A percentile compares a stretch with the other conserved stretches of the same genome.
phyloP scores from a whole-genome alignment of 129 eudicot species.

The Ambrosia artemisiifolia region DNA sequence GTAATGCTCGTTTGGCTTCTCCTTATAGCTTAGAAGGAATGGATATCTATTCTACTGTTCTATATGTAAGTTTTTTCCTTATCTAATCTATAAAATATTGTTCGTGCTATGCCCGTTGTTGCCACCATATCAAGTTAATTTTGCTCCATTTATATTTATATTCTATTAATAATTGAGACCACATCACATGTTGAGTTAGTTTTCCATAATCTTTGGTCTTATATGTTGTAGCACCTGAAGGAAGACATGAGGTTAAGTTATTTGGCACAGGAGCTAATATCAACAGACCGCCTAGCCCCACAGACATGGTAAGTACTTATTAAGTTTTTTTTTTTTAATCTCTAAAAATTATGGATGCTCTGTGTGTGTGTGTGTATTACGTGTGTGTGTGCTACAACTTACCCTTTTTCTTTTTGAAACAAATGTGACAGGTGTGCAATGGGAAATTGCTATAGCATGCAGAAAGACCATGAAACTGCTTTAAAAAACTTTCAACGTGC shows the following conservation, averaged over 20 bases:
- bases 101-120: constrained; percentile 1
- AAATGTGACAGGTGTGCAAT: constrained; percentile 82
- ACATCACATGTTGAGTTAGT: background rate
- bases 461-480: constrained; percentile 99
- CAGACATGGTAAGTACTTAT: constrained; percentile 72
- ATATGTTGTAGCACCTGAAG: constrained; percentile 71
- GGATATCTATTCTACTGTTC: constrained; percentile 90
- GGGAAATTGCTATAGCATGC: constrained; percentile 99
- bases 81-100: background rate
- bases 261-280: constrained; percentile 91
- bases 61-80: constrained; percentile 62
- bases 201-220: constrained; percentile 4
- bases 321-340: background rate
- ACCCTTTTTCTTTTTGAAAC: background rate
- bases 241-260: constrained; percentile 97
- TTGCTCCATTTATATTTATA: background rate
- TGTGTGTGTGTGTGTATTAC: background rate
- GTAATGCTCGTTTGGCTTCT: constrained; percentile 72
- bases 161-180: background rate
- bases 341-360: background rate
- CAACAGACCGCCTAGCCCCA: constrained; percentile 96
- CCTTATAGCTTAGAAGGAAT: constrained; percentile 94
- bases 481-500: constrained; percentile 93
- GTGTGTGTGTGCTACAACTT: background rate
- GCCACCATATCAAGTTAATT: background rate